phyloP scores from a whole-genome alignment of 75 land plant species.

The Ceratopteris richardii region DNA sequence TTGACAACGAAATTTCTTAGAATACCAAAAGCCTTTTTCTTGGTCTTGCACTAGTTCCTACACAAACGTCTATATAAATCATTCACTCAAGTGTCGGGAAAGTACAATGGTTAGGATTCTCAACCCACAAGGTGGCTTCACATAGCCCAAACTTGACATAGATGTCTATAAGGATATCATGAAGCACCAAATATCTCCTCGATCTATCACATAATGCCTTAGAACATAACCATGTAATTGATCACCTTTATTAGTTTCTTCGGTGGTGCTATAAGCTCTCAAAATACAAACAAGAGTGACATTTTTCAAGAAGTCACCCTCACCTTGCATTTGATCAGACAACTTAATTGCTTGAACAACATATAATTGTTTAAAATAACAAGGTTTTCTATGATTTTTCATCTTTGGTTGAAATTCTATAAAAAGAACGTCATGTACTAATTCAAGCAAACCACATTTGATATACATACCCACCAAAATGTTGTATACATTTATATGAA shows the following conservation, averaged over 20 bases:
- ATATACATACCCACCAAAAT: constrained; percentile 39
- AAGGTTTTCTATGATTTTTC: constrained; percentile 11
- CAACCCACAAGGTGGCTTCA: constrained; percentile 69
- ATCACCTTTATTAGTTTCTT: constrained; percentile 12
- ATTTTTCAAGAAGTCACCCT: constrained; percentile 12
- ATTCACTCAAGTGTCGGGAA: constrained; percentile 77
- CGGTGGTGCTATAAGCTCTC: constrained; percentile 9
- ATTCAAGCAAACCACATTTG: constrained; percentile 17
- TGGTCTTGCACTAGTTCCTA: constrained; percentile 78
- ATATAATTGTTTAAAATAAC: constrained; percentile 9
- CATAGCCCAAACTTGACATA: constrained; percentile 29
- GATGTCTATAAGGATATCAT: constrained; percentile 23
- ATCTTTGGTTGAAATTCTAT: constrained; percentile 7
- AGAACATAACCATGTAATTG: constrained; percentile 8
- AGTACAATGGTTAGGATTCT: constrained; percentile 56
- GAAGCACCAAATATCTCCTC: constrained; percentile 1
- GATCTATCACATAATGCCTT: not conserved
- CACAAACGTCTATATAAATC: constrained; percentile 66
- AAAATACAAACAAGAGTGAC: constrained; percentile 13
- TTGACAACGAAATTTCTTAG: constrained; percentile 58
- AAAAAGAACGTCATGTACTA: constrained; percentile 18
- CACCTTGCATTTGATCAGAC: constrained; percentile 7
- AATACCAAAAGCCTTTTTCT: constrained; percentile 79
- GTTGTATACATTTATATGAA: constrained; percentile 24
- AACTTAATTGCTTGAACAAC: constrained; percentile 4